Percentiles rank a stretch among this genome's conserved stretches.
phyloP scores from a whole-genome alignment of 2,329 filamentous ascomycete species.

The Juglanconis oblonga region DNA sequence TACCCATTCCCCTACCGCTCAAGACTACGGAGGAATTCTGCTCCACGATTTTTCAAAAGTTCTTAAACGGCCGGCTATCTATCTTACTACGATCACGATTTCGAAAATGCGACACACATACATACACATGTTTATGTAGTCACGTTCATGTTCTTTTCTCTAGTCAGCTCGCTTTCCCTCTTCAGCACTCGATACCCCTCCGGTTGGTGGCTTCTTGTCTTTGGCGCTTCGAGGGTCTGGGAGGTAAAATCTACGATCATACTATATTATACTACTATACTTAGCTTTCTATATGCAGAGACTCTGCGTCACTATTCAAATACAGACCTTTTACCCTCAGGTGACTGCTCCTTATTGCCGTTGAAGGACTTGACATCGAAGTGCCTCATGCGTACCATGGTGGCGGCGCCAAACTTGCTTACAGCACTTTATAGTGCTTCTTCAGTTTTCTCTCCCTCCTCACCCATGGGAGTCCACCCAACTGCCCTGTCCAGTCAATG shows the following conservation, averaged over 20 bases:
- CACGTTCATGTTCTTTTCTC: constrained; percentile 1
- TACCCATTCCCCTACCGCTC: background rate
- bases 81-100: constrained; percentile 12
- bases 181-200: constrained; percentile 21
- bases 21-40: background rate
- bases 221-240: constrained; percentile 9
- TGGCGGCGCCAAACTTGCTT: no score
- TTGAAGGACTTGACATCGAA: background rate
- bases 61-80: background rate
- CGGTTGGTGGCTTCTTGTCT: constrained; percentile 17
- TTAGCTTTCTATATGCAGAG: background rate
- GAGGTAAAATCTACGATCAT: constrained; percentile 2
- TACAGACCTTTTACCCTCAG: background rate
- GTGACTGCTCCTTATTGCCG: background rate
- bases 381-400: no score
- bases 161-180: constrained; percentile 13
- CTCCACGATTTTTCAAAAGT: background rate
- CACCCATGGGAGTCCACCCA: no score
- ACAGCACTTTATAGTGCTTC: no score
- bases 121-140: background rate
- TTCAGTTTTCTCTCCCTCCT: no score
- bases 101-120: background rate
- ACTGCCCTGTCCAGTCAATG: no score
- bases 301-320: background rate
- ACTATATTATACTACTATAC: background rate